Percentiles rank a stretch among this genome's conserved stretches.
These are phyloP conservation scores for Penicillium sp. DNA, from an alignment of 2,329 filamentous ascomycete species.

Conservation along the genomic window DNA sequence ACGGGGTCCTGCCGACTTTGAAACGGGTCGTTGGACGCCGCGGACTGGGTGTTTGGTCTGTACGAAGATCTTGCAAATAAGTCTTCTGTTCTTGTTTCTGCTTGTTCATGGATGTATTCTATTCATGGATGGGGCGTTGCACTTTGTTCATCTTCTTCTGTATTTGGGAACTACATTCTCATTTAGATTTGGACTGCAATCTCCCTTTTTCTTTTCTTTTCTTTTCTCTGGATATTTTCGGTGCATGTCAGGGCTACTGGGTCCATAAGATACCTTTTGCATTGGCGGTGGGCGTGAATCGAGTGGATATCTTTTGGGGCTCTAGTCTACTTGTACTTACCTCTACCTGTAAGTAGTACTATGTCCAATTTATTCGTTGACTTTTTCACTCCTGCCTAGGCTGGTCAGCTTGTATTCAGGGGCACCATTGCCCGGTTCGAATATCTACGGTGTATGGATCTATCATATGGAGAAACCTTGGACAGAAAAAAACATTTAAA, in stretches of 20 bases:
- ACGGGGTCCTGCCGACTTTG: slow-evolving; percentile 48
- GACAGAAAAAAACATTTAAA: not conserved
- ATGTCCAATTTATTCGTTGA: not conserved
- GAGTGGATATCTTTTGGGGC: not conserved
- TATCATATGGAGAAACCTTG: not conserved
- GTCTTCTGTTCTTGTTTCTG: not conserved
- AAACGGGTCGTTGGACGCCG: slow-evolving; percentile 47
- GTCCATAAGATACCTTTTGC: slow-evolving; percentile 5
- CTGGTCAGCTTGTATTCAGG: not conserved
- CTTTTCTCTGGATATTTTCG: slow-evolving; percentile 9
- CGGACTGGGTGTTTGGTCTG: slow-evolving; percentile 50
- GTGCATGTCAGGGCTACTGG: not conserved
- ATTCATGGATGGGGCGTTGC: not conserved
- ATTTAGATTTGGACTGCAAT: not conserved
- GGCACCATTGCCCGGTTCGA: not conserved
- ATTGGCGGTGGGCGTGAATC: slow-evolving; percentile 6
- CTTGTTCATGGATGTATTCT: not conserved
- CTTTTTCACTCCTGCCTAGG: not conserved
- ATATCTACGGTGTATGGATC: not conserved
- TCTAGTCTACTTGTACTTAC: not conserved
- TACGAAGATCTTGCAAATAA: slow-evolving; percentile 33
- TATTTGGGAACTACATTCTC: not conserved
- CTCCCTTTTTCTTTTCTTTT: slow-evolving; percentile 6
- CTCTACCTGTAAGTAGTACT: not conserved
- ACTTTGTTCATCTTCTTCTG: not conserved